phyloP scores from a whole-genome alignment of 306 rosid genomes.

The Fagus crenata region DNA sequence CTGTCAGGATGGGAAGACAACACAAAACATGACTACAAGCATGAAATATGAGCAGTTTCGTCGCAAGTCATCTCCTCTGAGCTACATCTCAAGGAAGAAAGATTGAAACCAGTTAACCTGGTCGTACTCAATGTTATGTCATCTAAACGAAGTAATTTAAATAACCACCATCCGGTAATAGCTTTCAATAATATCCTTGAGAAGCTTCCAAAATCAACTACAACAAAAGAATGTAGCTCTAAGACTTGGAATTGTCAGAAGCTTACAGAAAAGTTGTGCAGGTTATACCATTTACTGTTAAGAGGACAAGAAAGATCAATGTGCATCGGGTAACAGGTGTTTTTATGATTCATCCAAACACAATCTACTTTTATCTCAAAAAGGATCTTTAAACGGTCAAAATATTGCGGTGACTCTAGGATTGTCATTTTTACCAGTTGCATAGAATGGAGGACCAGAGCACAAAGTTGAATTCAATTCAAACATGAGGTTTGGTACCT shows the following conservation, averaged over 20 bases:
- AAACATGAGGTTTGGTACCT: constrained; percentile 46
- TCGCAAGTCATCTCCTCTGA: not conserved
- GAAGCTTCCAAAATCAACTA: not conserved
- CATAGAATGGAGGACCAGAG: constrained; percentile 10
- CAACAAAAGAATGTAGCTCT: not conserved
- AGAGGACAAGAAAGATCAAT: not conserved
- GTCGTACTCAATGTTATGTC: not conserved
- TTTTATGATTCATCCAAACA: not conserved
- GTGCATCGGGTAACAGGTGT: not conserved
- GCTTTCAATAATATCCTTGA: not conserved
- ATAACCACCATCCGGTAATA: not conserved
- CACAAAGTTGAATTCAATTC: constrained; percentile 4
- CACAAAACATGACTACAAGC: not conserved
- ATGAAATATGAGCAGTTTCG: not conserved
- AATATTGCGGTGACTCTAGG: not conserved
- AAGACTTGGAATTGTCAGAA: not conserved
- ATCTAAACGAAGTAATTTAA: not conserved
- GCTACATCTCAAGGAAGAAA: not conserved
- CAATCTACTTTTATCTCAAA: not conserved
- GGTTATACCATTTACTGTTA: not conserved
- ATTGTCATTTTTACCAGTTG: not conserved
- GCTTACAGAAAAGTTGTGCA: not conserved
- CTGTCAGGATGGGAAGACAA: not conserved
- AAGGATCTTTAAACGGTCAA: not conserved
- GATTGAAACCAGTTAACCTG: not conserved